Conservation (phyloP, 2,329 filamentous ascomycete species). For the Colletotrichum godetiae region DNA sequence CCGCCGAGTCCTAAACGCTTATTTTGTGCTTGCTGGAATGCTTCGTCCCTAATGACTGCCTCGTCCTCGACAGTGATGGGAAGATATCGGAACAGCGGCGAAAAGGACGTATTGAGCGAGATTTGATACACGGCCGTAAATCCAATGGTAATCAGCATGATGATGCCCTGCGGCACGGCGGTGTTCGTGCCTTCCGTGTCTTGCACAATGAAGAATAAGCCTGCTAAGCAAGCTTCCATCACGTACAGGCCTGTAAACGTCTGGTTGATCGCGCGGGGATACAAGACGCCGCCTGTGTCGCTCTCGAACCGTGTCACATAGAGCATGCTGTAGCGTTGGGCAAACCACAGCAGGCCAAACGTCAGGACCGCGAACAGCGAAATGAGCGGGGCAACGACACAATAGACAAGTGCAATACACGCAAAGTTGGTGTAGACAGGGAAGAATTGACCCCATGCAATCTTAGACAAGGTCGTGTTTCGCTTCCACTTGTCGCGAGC, state of each 20-base stretch:
- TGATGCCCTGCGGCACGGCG: slow-evolving; percentile 81
- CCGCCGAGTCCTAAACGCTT: slow-evolving; percentile 72
- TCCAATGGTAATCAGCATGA: slow-evolving; percentile 81
- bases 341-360: slow-evolving; percentile 91
- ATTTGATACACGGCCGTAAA: slow-evolving; percentile 84
- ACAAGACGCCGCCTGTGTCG: slow-evolving; percentile 93
- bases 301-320: slow-evolving; percentile 91
- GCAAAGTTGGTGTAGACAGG: slow-evolving; percentile 97
- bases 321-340: slow-evolving; percentile 95
- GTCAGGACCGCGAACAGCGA: slow-evolving; percentile 94
- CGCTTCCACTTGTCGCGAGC: slow-evolving; percentile 84
- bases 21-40: slow-evolving; percentile 84
- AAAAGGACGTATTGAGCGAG: slow-evolving; percentile 84
- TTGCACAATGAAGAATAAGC: slow-evolving; percentile 86
- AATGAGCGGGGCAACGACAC: slow-evolving; percentile 88
- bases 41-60: slow-evolving; percentile 88
- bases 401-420: slow-evolving; percentile 91
- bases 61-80: slow-evolving; percentile 97
- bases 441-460: slow-evolving; percentile 94
- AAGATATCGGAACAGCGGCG: slow-evolving; percentile 86
- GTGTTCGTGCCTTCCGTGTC: slow-evolving; percentile 60
- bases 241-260: slow-evolving; percentile 95
- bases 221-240: slow-evolving; percentile 91
- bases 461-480: slow-evolving; percentile 80
- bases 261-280: slow-evolving; percentile 93